Evolutionary conservation across 768 basidiomycete species (phyloP).

Genomic region (Auriscalpium vulgare): DNA sequence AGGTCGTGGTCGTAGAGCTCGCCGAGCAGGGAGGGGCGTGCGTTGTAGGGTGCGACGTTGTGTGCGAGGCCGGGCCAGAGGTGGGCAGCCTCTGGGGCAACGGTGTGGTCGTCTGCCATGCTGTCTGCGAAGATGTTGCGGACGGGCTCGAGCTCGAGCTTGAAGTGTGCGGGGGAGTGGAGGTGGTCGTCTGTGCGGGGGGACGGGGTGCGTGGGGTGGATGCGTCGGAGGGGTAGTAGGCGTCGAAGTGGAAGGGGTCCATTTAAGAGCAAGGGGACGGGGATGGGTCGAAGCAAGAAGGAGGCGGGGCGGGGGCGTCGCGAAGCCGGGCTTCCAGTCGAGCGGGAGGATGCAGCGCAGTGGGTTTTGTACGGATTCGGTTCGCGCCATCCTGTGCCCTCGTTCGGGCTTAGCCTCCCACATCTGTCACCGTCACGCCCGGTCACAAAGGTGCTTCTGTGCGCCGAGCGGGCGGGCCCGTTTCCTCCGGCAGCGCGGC

Average conservation of each 20-base stretch:
- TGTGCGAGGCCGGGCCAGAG: slow-evolving; percentile 28
- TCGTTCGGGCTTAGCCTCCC: slow-evolving; percentile 9
- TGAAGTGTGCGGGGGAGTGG: slow-evolving; percentile 29
- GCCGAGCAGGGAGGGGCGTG: slow-evolving; percentile 51
- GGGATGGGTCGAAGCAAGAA: slow-evolving; percentile 7
- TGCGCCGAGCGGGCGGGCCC: background rate
- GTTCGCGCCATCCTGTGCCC: slow-evolving; percentile 15
- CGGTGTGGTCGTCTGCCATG: slow-evolving; percentile 33
- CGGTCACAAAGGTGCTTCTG: slow-evolving; percentile 6
- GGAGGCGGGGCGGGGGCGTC: slow-evolving; percentile 8
- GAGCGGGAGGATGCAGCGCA: slow-evolving; percentile 14
- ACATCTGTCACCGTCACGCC: slow-evolving; percentile 5
- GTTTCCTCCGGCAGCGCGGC: slow-evolving; percentile 8
- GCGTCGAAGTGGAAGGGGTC: slow-evolving; percentile 45
- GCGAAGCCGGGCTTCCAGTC: slow-evolving; percentile 7
- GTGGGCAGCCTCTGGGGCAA: slow-evolving; percentile 31
- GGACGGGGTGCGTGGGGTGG: slow-evolving; percentile 67
- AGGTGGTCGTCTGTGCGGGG: slow-evolving; percentile 31
- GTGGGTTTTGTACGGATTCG: slow-evolving; percentile 18
- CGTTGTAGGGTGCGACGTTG: slow-evolving; percentile 26
- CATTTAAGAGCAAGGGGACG: slow-evolving; percentile 23
- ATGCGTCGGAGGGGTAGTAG: slow-evolving; percentile 62
- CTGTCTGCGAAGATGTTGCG: slow-evolving; percentile 44
- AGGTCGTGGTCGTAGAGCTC: slow-evolving; percentile 64
- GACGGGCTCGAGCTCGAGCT: slow-evolving; percentile 38